These are phyloP conservation scores for Colletotrichum incanum DNA, from an alignment of 2,329 filamentous ascomycete genomes.

Conservation along the genomic window DNA sequence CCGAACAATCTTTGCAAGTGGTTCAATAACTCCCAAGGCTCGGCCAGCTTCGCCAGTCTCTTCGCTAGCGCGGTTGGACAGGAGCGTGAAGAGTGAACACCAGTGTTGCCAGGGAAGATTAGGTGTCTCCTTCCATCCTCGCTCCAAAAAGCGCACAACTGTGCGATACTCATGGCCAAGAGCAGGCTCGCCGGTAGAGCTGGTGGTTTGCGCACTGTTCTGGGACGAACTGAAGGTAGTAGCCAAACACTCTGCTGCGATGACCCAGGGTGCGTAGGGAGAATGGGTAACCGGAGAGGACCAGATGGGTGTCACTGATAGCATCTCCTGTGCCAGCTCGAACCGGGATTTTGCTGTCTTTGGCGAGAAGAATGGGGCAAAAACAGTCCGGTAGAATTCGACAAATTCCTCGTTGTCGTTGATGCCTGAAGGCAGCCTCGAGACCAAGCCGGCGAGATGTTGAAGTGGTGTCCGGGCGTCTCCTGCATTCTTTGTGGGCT, in stretches of 20 bases:
- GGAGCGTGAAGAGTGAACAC: constrained; percentile 69
- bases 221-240: constrained; percentile 54
- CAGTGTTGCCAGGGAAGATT: constrained; percentile 64
- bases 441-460: constrained; percentile 76
- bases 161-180: constrained; percentile 80
- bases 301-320: constrained; percentile 59
- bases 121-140: constrained; percentile 68
- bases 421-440: constrained; percentile 63
- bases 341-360: constrained; percentile 61
- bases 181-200: constrained; percentile 60
- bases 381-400: constrained; percentile 64
- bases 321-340: constrained; percentile 66
- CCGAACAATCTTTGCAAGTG: constrained; percentile 72
- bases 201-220: constrained; percentile 55
- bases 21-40: constrained; percentile 79
- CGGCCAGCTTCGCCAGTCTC: constrained; percentile 79
- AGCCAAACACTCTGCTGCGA: constrained; percentile 58
- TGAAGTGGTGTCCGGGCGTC: constrained; percentile 73
- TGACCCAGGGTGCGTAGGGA: constrained; percentile 67
- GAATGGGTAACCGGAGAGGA: constrained; percentile 58
- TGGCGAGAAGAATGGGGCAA: constrained; percentile 72
- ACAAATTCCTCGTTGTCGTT: constrained; percentile 63
- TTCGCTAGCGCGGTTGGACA: constrained; percentile 70
- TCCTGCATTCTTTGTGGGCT: constrained; percentile 66
- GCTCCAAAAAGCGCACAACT: constrained; percentile 76